Conservation (phyloP, 1,284 basidiomycete genomes). For the Phellopilus nigrolimitatus region DNA sequence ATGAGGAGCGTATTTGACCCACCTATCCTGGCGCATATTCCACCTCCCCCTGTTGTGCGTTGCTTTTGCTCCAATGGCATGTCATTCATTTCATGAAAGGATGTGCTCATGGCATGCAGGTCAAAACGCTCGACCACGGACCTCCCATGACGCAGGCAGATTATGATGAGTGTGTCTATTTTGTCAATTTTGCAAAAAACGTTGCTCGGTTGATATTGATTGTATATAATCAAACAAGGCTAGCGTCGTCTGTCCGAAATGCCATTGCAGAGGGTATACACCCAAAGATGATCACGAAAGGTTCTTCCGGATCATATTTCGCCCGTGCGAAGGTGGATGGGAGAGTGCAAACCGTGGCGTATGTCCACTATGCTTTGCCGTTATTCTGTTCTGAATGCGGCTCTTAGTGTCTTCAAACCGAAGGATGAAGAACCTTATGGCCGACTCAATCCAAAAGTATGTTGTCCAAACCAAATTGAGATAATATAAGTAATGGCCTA, state of each 20-base stretch:
- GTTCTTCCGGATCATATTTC: slow-evolving; percentile 85
- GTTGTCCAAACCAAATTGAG: neutral
- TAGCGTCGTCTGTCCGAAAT: slow-evolving; percentile 59
- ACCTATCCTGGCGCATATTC: slow-evolving; percentile 32
- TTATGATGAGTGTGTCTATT: slow-evolving; percentile 56
- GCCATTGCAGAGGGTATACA: slow-evolving; percentile 76
- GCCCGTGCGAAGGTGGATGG: slow-evolving; percentile 71
- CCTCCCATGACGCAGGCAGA: slow-evolving; percentile 66
- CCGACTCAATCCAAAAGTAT: slow-evolving; percentile 74
- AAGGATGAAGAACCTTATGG: slow-evolving; percentile 89
- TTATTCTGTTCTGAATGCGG: slow-evolving; percentile 4
- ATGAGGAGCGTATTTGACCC: slow-evolving; percentile 78
- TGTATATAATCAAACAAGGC: slow-evolving; percentile 35
- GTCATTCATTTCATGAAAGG: neutral
- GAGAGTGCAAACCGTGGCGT: slow-evolving; percentile 74
- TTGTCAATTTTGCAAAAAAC: neutral
- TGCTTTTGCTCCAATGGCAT: slow-evolving; percentile 1
- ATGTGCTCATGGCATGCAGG: slow-evolving; percentile 31
- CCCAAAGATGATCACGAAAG: slow-evolving; percentile 84
- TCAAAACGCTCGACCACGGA: slow-evolving; percentile 75
- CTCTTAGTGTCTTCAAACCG: slow-evolving; percentile 76
- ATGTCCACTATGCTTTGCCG: slow-evolving; percentile 29
- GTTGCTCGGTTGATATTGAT: neutral
- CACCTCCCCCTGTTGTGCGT: slow-evolving; percentile 37
- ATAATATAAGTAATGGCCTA: neutral